Evolutionary conservation across 176 grass and related monocot genomes (phyloP).

Genomic region (Luzula sylvatica): DNA sequence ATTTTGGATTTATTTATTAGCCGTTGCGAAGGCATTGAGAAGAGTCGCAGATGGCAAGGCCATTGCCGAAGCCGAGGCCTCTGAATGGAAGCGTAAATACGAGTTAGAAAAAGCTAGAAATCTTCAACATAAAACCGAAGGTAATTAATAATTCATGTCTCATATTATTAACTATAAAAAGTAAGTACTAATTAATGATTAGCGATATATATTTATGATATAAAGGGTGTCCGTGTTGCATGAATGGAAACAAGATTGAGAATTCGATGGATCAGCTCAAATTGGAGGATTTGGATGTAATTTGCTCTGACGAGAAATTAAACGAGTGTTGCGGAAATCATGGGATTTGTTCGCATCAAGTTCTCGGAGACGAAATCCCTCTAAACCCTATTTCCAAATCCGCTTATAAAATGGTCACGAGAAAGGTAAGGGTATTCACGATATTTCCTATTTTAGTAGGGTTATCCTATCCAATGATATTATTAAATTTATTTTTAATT

Average conservation of each 20-base stretch:
- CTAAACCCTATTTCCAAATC: slow-evolving; percentile 28
- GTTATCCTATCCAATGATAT: too few relatives aligned
- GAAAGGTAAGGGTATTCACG: slow-evolving; percentile 43
- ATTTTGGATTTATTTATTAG: slow-evolving; percentile 35
- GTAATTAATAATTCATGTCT: slow-evolving; percentile 15
- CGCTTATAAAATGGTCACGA: slow-evolving; percentile 44
- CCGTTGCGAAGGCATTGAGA: slow-evolving; percentile 78
- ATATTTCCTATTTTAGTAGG: too few relatives aligned
- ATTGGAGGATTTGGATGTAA: slow-evolving; percentile 7
- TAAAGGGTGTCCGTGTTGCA: slow-evolving; percentile 22
- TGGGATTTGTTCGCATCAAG: slow-evolving; percentile 88
- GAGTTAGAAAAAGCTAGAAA: slow-evolving; percentile 54
- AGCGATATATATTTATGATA: slow-evolving; percentile 1
- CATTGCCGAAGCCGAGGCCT: slow-evolving; percentile 69
- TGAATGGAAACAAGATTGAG: slow-evolving; percentile 17
- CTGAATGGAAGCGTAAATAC: slow-evolving; percentile 89
- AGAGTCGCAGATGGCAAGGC: slow-evolving; percentile 85
- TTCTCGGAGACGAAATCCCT: slow-evolving; percentile 61
- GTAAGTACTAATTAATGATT: slow-evolving; percentile 10
- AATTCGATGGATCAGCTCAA: slow-evolving; percentile 20
- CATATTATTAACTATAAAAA: not conserved
- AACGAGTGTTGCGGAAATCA: slow-evolving; percentile 67
- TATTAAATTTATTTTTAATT: slow-evolving; percentile 1
- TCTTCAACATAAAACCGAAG: slow-evolving; percentile 36
- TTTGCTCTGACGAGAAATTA: slow-evolving; percentile 30